Evolutionary conservation across 176 grass and related monocot genomes (phyloP), one percentile per base, ranked within the genome.

Genomic region (Cenchrus fungigraminus): DNA sequence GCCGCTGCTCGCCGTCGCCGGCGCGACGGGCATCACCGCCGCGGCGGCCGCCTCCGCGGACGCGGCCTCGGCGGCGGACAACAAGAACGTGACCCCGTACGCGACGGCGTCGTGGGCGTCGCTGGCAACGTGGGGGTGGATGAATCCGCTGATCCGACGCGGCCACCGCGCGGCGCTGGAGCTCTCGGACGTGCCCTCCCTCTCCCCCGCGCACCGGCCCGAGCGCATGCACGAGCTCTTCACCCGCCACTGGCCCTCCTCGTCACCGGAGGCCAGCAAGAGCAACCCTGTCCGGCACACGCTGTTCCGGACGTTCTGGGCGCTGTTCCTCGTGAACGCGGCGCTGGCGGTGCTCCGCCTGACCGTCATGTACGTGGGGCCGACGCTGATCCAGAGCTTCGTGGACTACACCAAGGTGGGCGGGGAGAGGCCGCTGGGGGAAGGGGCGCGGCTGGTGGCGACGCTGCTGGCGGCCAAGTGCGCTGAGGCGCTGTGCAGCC

Each of bases 331-430:
- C 2, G 16, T 91, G 5, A 95, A 89, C 80, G 93, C 91, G 11
- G 63, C 69, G 2, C 88, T 99, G 10, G 86, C 97, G 9, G 6
- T 94, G 68, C 56, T 85, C 13, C 89, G 93, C 2, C 84, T 99
- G 5, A 79, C 71, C 3, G 97, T 99, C 12, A 99, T 99, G 97
- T 99, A 94, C 88, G 89, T 95, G 1, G 97, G 97, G 0, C 97
- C 97, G 9, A 86, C 85, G 17, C 86, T 99, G 40, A 99, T 99
- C 81, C 90, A 99, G 85, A 83, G 93, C 46, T 99, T 99, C 86
- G 93, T 99, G 42, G 65, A 83, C 65, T 91, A 80, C 81, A 92
- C 93, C 14, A 42, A 32, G 49, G 12, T 32, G 6, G 4, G 19
- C n/a, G 10, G 6, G 11, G 11, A 69, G 0, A 84, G 69, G 71